Evolutionary conservation across 306 rosid genomes (phyloP).

Genomic region (Castanea mollissima): DNA sequence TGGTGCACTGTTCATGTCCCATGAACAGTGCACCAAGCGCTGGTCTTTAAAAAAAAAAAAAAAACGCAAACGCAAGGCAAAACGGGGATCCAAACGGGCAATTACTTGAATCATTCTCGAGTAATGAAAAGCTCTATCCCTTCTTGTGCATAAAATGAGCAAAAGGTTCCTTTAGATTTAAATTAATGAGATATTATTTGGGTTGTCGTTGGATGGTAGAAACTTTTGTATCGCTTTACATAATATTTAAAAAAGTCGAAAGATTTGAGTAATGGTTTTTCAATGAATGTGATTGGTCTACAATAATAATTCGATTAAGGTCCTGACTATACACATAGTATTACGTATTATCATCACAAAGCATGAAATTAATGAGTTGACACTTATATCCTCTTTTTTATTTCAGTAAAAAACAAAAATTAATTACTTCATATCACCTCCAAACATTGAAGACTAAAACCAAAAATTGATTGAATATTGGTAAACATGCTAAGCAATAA

Average conservation of each 20-base stretch:
- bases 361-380: rapidly evolving
- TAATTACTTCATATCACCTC: not conserved
- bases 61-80: too few species aligned
- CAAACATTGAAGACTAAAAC: not conserved
- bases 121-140: not conserved
- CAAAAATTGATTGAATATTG: not conserved
- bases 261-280: too few species aligned
- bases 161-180: not conserved
- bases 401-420: too few species aligned
- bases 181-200: not conserved
- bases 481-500: not conserved
- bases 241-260: too few species aligned
- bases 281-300: rapidly evolving
- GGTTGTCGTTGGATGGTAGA: rapidly evolving
- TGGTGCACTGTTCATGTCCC: too few species aligned
- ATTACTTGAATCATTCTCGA: not conserved
- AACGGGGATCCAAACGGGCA: too few species aligned
- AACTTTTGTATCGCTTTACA: too few species aligned
- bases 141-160: not conserved
- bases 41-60: too few species aligned
- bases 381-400: too few species aligned
- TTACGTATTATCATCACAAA: rapidly evolving
- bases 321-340: rapidly evolving
- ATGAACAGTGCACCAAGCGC: too few species aligned
- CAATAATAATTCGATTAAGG: too few species aligned